Conservation (phyloP, 208 protist species). For the Balamuthia mandrillaris region DNA sequence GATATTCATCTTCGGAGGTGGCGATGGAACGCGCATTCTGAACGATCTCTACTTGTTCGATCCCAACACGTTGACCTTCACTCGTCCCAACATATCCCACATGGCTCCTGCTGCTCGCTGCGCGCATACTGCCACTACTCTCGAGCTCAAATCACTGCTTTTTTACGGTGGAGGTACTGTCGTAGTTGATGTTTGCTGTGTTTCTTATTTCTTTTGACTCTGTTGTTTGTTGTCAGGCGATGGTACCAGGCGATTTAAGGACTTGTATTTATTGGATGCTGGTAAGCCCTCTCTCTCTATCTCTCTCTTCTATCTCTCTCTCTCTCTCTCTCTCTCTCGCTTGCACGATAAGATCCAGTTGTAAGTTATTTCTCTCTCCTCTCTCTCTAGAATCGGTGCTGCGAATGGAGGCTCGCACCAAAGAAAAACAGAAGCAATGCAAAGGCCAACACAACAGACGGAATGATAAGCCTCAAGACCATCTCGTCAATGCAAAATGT, state of each 20-base stretch:
- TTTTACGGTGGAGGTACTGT: constrained; percentile 18
- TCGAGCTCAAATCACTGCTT: neutral
- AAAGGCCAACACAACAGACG: too few relatives aligned
- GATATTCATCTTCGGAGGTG: constrained; percentile 15
- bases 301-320: too few relatives aligned
- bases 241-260: constrained; percentile 17
- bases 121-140: neutral
- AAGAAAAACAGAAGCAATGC: too few relatives aligned
- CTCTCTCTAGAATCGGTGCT: neutral
- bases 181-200: too few relatives aligned
- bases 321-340: too few relatives aligned
- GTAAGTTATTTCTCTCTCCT: too few relatives aligned
- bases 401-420: neutral
- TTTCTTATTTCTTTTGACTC: too few relatives aligned
- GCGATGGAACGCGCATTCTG: constrained; percentile 19
- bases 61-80: neutral
- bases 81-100: neutral
- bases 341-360: too few relatives aligned
- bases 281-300: too few relatives aligned
- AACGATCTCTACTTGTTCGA: constrained; percentile 30
- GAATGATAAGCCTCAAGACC: too few relatives aligned
- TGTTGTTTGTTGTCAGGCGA: too few relatives aligned
- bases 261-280: constrained; percentile 9
- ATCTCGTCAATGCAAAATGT: too few relatives aligned
- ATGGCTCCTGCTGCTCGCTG: neutral